Percentiles rank a stretch among this genome's conserved stretches.
Conservation (phyloP, 2,329 filamentous ascomycete genomes). For the Venturia nashicola region DNA sequence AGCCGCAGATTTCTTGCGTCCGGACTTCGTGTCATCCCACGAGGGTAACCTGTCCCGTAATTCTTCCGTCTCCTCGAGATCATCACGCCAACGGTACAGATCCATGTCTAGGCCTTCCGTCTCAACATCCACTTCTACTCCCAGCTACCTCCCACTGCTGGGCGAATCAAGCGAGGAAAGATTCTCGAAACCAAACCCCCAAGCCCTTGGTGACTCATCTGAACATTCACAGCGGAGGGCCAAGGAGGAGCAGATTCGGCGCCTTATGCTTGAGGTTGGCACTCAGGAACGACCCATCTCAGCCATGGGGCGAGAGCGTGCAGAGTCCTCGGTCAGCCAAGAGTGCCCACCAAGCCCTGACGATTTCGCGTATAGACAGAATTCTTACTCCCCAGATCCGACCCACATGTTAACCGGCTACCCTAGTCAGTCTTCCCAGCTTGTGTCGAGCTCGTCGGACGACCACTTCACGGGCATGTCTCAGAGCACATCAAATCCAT, state of each 20-base stretch:
- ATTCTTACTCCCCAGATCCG: background rate
- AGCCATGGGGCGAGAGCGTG: slow-evolving; percentile 5
- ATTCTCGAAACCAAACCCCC: background rate
- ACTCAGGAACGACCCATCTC: slow-evolving; percentile 17
- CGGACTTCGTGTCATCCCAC: slow-evolving; percentile 9
- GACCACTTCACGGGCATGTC: slow-evolving; percentile 34
- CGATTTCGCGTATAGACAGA: slow-evolving; percentile 14
- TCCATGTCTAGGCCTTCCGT: slow-evolving; percentile 10
- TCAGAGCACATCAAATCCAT: slow-evolving; percentile 38
- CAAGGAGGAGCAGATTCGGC: slow-evolving; percentile 25
- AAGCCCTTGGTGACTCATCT: background rate
- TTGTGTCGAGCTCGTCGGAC: slow-evolving; percentile 34
- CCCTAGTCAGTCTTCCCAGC: slow-evolving; percentile 11
- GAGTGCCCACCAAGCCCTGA: slow-evolving; percentile 33
- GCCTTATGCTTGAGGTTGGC: slow-evolving; percentile 21
- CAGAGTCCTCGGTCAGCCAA: background rate
- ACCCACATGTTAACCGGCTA: background rate
- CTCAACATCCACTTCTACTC: slow-evolving; percentile 14
- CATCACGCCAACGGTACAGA: slow-evolving; percentile 17
- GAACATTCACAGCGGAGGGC: slow-evolving; percentile 16
- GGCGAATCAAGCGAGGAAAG: slow-evolving; percentile 5
- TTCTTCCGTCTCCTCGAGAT: slow-evolving; percentile 26
- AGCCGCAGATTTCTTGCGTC: background rate
- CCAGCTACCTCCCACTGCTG: slow-evolving; percentile 13
- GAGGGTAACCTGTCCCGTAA: slow-evolving; percentile 22